These are phyloP conservation scores for Cystoisospora suis DNA, from an alignment of 169 alveolate species.

Conservation along the genomic window DNA sequence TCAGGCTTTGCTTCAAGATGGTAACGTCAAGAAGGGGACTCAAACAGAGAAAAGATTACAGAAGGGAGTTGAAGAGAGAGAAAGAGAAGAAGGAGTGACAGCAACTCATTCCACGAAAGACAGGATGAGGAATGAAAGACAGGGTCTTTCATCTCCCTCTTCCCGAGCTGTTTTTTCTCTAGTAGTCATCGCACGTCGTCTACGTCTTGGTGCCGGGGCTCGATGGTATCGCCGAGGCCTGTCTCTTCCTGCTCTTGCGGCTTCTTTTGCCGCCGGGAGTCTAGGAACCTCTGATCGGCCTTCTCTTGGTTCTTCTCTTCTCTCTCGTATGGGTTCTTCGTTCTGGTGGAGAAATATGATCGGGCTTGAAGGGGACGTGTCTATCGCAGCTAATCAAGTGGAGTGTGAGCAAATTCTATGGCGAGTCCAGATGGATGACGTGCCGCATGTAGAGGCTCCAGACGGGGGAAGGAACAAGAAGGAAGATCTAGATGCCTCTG, in stretches of 20 bases:
- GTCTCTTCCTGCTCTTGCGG: slow-evolving; percentile 36
- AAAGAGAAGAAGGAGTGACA: no score
- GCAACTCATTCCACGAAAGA: background rate
- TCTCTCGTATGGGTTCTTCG: no score
- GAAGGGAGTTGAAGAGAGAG: no score
- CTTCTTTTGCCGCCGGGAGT: no score
- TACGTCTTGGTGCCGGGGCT: slow-evolving; percentile 93
- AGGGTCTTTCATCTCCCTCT: no score
- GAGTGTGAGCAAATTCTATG: slow-evolving; percentile 93
- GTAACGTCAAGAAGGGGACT: no score
- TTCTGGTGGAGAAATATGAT: no score
- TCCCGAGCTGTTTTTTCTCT: slow-evolving; percentile 62
- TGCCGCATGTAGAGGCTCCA: background rate
- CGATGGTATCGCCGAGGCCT: slow-evolving; percentile 80
- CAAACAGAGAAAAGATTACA: background rate
- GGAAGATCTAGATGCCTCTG: no score
- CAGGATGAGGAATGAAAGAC: background rate
- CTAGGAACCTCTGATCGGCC: no score
- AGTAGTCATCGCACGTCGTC: slow-evolving; percentile 85
- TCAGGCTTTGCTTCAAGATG: no score
- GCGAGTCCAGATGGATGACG: no score
- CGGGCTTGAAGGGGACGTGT: background rate
- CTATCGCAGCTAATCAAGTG: slow-evolving; percentile 90
- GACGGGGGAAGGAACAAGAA: background rate
- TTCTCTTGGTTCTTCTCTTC: no score